Evolutionary conservation across 2,329 filamentous ascomycete species (phyloP).

Genomic region (Madurella fahalii): DNA sequence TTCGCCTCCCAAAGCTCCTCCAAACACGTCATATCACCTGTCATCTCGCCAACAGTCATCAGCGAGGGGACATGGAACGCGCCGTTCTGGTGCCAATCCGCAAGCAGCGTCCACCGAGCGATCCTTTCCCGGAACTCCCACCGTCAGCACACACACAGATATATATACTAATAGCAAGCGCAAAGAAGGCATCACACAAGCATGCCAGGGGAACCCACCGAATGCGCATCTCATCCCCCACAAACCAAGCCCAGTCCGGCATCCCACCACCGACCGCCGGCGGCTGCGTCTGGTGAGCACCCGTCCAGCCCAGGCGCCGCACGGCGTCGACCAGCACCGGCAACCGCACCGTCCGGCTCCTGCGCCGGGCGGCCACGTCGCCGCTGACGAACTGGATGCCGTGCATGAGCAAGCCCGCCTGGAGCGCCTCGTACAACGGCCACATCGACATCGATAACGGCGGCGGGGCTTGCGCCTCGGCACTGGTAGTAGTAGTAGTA

Average conservation of each 20-base stretch:
- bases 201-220: background rate
- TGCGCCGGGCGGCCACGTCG: slow-evolving; percentile 12
- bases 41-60: slow-evolving; percentile 26
- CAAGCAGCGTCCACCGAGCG: slow-evolving; percentile 23
- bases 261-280: too few species aligned
- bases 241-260: slow-evolving; percentile 2
- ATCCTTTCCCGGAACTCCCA: slow-evolving; percentile 14
- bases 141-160: background rate
- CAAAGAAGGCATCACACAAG: background rate
- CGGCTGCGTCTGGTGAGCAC: background rate
- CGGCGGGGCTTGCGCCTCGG: background rate
- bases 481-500: too few species aligned
- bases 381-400: slow-evolving; percentile 23
- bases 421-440: slow-evolving; percentile 23
- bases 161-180: background rate
- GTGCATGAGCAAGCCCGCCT: slow-evolving; percentile 27
- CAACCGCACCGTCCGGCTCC: slow-evolving; percentile 17
- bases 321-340: slow-evolving; percentile 20
- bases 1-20: slow-evolving; percentile 27
- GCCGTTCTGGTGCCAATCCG: slow-evolving; percentile 30
- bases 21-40: slow-evolving; percentile 25
- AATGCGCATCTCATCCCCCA: slow-evolving; percentile 8
- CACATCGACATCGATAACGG: too few species aligned
- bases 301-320: slow-evolving; percentile 2
- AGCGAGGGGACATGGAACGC: slow-evolving; percentile 25